Evolutionary conservation across 2,329 filamentous ascomycete species (phyloP).

Genomic region (Pyrenophora tritici-repentis): DNA sequence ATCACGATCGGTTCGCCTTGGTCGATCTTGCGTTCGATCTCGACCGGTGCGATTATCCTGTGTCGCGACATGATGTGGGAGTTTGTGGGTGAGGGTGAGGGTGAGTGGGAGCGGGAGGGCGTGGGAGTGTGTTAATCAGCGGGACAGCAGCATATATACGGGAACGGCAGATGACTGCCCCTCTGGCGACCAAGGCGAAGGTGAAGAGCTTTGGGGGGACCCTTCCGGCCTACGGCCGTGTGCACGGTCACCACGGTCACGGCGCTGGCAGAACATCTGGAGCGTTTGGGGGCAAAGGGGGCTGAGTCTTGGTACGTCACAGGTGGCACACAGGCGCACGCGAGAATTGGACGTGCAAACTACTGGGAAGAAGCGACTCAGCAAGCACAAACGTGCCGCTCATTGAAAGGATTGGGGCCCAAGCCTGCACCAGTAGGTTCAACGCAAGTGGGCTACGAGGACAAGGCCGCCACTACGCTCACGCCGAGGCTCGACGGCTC

Average conservation of each 20-base stretch:
- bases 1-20: conserved; percentile 62
- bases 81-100: conserved; percentile 3
- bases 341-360: conserved; percentile 2
- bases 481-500: neutral
- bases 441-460: neutral
- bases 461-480: neutral
- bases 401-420: neutral
- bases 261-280: conserved; percentile 8
- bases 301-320: conserved; percentile 18
- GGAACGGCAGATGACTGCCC: conserved; percentile 6
- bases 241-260: conserved; percentile 18
- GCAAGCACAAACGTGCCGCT: neutral
- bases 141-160: conserved; percentile 16
- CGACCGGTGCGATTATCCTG: conserved; percentile 50
- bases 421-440: neutral
- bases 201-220: conserved; percentile 9
- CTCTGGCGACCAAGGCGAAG: conserved; percentile 6
- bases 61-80: conserved; percentile 26
- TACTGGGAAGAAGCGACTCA: conserved; percentile 6
- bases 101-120: neutral
- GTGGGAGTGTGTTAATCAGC: neutral
- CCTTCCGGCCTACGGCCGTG: conserved; percentile 11
- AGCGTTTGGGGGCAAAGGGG: conserved; percentile 16
- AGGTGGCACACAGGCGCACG: conserved; percentile 6
- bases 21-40: conserved; percentile 59